Evolutionary conservation across 768 basidiomycete genomes (phyloP).

Genomic region (Trametes cinnabarina): DNA sequence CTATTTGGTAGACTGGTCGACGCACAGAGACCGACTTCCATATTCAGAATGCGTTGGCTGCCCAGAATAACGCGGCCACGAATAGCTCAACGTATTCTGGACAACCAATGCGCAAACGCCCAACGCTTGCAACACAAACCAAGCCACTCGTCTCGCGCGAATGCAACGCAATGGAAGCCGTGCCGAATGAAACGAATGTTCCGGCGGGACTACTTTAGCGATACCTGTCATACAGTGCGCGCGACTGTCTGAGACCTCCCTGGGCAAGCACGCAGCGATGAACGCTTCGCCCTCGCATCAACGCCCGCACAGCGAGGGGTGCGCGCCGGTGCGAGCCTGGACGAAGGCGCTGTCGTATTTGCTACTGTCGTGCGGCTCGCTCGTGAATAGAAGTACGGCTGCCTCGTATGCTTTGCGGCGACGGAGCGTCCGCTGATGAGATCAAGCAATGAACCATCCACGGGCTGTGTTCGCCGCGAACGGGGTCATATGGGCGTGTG

Average conservation of each 20-base stretch:
- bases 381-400: not conserved
- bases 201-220: not conserved
- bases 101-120: too few species aligned
- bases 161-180: not conserved
- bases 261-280: not conserved
- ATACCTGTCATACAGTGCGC: not conserved
- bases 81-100: not conserved
- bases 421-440: not conserved
- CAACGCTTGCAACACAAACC: too few species aligned
- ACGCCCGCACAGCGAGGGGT: not conserved
- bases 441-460: not conserved
- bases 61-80: not conserved
- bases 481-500: not conserved
- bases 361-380: not conserved
- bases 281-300: not conserved
- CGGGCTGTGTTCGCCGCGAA: slow-evolving; percentile 4
- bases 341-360: not conserved
- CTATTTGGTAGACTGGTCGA: too few species aligned
- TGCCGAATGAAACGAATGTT: not conserved
- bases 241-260: not conserved
- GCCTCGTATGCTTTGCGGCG: not conserved
- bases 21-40: too few species aligned
- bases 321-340: not conserved
- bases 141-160: too few species aligned
- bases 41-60: too few species aligned